phyloP scores from a whole-genome alignment of 768 basidiomycete species.

The Mycena leptocephala region DNA sequence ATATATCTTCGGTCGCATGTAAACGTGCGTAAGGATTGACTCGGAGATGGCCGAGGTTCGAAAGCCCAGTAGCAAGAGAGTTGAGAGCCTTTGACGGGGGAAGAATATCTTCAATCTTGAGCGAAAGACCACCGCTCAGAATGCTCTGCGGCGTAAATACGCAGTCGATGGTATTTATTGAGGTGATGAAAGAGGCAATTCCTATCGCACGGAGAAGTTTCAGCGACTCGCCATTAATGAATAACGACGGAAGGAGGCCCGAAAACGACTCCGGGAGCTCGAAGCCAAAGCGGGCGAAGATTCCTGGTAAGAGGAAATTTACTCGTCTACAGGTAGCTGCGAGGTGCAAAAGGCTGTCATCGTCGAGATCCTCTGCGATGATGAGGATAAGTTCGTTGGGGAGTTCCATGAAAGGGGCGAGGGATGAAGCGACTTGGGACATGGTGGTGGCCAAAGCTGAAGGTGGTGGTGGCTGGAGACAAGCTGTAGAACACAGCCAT shows the following conservation, averaged over 20 bases:
- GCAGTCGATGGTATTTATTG: neutral
- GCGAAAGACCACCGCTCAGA: no score
- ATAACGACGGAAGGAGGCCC: neutral
- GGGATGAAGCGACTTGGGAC: no score
- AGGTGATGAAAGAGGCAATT: neutral
- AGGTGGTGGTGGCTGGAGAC: no score
- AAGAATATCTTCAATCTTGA: neutral
- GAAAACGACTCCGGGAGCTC: neutral
- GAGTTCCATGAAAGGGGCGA: conserved; percentile 10
- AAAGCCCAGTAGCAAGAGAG: neutral
- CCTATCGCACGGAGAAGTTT: neutral
- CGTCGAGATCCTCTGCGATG: conserved; percentile 6
- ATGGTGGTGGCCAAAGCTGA: no score
- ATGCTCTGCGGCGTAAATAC: neutral
- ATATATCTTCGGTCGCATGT: neutral
- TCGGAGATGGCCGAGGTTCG: neutral
- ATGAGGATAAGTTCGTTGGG: conserved; percentile 25
- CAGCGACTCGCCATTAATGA: neutral
- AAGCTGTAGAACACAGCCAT: no score
- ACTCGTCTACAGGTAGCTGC: neutral
- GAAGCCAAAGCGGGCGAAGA: conserved; percentile 4
- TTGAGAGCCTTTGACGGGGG: neutral
- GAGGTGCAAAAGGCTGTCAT: conserved; percentile 2
- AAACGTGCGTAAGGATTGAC: neutral
- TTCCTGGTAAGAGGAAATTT: neutral